Evolutionary conservation across 108 stramenopile species (phyloP).

Genomic region (Skeletonema marinoi): DNA sequence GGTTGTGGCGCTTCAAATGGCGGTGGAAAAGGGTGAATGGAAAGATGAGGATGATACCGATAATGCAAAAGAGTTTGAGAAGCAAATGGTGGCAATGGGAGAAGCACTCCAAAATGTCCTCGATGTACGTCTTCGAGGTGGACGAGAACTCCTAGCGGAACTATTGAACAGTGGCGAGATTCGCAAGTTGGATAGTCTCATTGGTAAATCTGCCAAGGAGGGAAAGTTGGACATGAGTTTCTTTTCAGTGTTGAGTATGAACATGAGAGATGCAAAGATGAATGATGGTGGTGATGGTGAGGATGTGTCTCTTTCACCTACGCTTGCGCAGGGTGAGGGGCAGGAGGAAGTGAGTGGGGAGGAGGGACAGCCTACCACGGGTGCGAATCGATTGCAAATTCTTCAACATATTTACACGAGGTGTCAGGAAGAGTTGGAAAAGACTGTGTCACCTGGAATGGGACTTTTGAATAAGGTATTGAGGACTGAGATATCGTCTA

Average conservation of each 20-base stretch:
- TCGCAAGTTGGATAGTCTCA: constrained; percentile 79
- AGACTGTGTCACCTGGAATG: constrained; percentile 73
- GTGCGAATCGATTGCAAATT: constrained; percentile 67
- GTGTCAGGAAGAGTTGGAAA: constrained; percentile 89
- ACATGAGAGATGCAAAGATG: constrained; percentile 68
- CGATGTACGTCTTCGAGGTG: constrained; percentile 56
- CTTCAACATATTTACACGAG: constrained; percentile 86
- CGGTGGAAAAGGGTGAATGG: constrained; percentile 37
- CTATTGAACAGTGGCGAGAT: constrained; percentile 80
- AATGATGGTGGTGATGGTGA: constrained; percentile 14
- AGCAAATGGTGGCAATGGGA: constrained; percentile 46
- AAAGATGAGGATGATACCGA: constrained; percentile 12
- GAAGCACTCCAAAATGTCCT: constrained; percentile 55
- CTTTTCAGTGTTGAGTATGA: constrained; percentile 80
- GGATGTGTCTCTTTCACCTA: not conserved
- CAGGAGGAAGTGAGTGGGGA: constrained; percentile 29
- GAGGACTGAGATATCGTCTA: constrained; percentile 70
- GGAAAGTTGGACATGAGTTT: constrained; percentile 83
- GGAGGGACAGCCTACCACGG: constrained; percentile 26
- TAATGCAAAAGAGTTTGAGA: constrained; percentile 36
- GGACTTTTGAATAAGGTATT: constrained; percentile 84
- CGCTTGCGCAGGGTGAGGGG: constrained; percentile 5
- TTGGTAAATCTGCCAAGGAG: constrained; percentile 75
- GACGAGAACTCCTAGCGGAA: constrained; percentile 54
- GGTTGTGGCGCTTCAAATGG: constrained; percentile 47